A percentile compares a stretch with the other conserved stretches of the same genome.
phyloP scores from a whole-genome alignment of 1,284 basidiomycete genomes.

The Cryptococcus maquisensis region DNA sequence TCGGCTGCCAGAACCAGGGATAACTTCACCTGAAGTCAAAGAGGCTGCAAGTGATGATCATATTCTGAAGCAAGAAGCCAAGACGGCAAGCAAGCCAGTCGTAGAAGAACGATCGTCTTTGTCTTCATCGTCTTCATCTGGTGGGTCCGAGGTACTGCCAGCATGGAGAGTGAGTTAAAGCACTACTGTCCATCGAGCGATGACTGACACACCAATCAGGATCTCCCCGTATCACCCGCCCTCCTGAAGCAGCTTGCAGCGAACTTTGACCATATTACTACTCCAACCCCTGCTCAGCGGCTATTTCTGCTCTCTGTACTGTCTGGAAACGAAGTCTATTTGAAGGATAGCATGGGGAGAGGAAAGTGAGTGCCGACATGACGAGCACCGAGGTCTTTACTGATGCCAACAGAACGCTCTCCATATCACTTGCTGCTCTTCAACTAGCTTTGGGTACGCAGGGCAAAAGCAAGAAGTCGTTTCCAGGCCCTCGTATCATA shows the following conservation, averaged over 20 bases:
- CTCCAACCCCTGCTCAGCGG: slow-evolving; percentile 32
- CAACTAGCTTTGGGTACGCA: slow-evolving; percentile 7
- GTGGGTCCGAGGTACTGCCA: too few relatives aligned
- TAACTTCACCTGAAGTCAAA: too few relatives aligned
- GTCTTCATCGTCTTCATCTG: too few relatives aligned
- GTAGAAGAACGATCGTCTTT: too few relatives aligned
- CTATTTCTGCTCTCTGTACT: slow-evolving; percentile 24
- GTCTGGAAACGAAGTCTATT: slow-evolving; percentile 27
- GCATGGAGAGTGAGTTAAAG: too few relatives aligned
- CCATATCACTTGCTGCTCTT: slow-evolving; percentile 23
- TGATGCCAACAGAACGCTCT: slow-evolving; percentile 17
- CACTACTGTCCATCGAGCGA: too few relatives aligned
- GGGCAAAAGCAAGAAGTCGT: neutral
- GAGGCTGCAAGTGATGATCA: too few relatives aligned
- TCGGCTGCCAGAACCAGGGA: too few relatives aligned
- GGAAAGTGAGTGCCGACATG: slow-evolving; percentile 31
- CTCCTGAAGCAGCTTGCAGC: neutral
- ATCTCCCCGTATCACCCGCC: slow-evolving; percentile 2
- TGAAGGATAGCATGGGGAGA: slow-evolving; percentile 35
- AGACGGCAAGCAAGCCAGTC: too few relatives aligned
- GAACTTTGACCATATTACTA: slow-evolving; percentile 20
- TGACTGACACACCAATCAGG: neutral
- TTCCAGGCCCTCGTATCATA: slow-evolving; percentile 6
- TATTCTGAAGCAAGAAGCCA: too few relatives aligned
- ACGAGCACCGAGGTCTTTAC: neutral